A percentile compares a stretch with the other conserved stretches of the same genome.
phyloP scores from a whole-genome alignment of 2,329 filamentous ascomycete genomes.

The Fusarium hostae region DNA sequence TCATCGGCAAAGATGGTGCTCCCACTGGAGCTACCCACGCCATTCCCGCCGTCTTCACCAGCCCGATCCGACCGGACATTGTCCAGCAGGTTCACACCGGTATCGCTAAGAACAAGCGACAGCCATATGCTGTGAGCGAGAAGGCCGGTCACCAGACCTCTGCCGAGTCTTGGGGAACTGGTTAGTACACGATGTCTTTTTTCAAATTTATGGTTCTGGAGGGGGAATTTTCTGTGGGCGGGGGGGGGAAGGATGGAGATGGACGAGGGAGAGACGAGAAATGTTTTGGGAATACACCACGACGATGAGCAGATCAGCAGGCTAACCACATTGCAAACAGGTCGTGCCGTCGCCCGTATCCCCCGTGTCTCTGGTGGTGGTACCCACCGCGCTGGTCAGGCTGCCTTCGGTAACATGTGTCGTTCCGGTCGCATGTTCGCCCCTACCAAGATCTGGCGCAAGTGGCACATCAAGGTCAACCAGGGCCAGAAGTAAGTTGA shows the following conservation, averaged over 20 bases:
- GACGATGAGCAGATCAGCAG: not conserved
- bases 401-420: conserved; percentile 99
- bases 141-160: conserved; percentile 99
- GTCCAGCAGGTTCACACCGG: conserved; percentile 99
- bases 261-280: not conserved
- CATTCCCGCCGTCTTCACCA: conserved; percentile 95
- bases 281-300: conserved; percentile 1
- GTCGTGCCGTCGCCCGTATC: conserved; percentile 99
- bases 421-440: conserved; percentile 99
- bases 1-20: conserved; percentile 96
- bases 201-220: conserved; percentile 6
- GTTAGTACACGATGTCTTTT: conserved; percentile 65
- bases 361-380: conserved; percentile 99
- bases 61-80: conserved; percentile 98
- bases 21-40: conserved; percentile 89
- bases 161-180: conserved; percentile 99
- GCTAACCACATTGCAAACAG: conserved; percentile 59
- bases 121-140: conserved; percentile 99
- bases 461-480: conserved; percentile 99
- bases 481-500: conserved; percentile 88
- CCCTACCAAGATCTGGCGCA: conserved; percentile 99
- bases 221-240: conserved; percentile 35
- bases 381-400: conserved; percentile 99
- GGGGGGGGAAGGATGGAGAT: not conserved
- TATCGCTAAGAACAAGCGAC: conserved; percentile 99